A percentile compares a stretch with the other conserved stretches of the same genome.
Conservation (phyloP, 768 basidiomycete genomes). For the Artomyces pyxidatus region DNA sequence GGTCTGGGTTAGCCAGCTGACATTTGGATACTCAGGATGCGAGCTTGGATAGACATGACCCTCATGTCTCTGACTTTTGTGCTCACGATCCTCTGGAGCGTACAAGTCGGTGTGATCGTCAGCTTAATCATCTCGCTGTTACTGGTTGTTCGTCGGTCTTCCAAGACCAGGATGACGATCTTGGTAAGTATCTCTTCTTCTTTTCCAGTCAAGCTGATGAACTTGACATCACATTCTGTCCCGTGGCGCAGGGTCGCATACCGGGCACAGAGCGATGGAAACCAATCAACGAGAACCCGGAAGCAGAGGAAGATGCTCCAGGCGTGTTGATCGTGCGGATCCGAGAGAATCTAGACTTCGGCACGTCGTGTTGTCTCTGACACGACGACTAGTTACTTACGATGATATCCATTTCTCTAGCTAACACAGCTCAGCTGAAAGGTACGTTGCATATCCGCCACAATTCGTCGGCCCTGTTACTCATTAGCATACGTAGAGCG, state of each 20-base stretch:
- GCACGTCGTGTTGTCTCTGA: slow-evolving; percentile 40
- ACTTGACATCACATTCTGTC: too few relatives aligned
- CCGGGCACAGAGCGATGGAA: slow-evolving; percentile 89
- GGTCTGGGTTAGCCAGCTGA: background rate
- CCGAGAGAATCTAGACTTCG: slow-evolving; percentile 86
- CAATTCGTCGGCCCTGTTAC: too few relatives aligned
- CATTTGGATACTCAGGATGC: slow-evolving; percentile 42
- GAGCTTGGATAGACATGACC: slow-evolving; percentile 86
- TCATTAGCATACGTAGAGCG: slow-evolving; percentile 67
- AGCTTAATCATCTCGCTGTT: slow-evolving; percentile 83
- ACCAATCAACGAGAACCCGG: slow-evolving; percentile 80
- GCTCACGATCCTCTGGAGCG: slow-evolving; percentile 81
- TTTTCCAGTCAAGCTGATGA: background rate
- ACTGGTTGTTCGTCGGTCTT: slow-evolving; percentile 84
- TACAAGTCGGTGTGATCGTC: slow-evolving; percentile 89
- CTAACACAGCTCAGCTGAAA: slow-evolving; percentile 93
- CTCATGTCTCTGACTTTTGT: slow-evolving; percentile 87
- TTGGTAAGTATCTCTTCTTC: slow-evolving; percentile 41
- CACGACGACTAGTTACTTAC: slow-evolving; percentile 3
- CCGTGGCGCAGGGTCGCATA: slow-evolving; percentile 64
- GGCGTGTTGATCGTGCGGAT: slow-evolving; percentile 86
- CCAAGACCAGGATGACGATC: slow-evolving; percentile 85
- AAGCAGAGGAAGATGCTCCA: slow-evolving; percentile 69
- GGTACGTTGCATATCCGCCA: too few relatives aligned
- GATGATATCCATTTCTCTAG: slow-evolving; percentile 29